Evolutionary conservation across 306 rosid species (phyloP), one percentile per base, ranked within the genome.

Genomic region (Prunus campanulata): DNA sequence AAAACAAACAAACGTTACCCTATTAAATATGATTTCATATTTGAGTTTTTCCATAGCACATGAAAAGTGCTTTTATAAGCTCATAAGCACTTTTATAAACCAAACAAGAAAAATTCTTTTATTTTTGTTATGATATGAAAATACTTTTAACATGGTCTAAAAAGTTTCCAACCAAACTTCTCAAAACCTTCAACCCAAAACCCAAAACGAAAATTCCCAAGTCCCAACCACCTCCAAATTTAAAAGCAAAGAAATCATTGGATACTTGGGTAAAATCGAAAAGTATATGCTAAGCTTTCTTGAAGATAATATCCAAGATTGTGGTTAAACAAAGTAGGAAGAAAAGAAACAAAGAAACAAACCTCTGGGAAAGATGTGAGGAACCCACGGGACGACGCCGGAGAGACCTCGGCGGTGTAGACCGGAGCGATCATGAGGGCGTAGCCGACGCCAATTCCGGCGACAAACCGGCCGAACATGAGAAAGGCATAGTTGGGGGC

Each of bases 291-390:
- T 4, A 4, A 60, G 15, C 65, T 52, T 52, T 52, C 22, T 52
- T 52, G 59, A 52, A 52, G 59, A 52, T 52, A 27, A 60, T 60
- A 4, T 60, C 39, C n/a, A 60, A 60, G 10, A 60, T 27, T 25
- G 14, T 27, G 2, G 11, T 3, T 52, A 29, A 39, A 5, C 11
- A 56, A 15, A 3, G 8, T 3, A 11, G 55, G 16, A 24, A 59
- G 46, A 3, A 15, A 19, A 14, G 9, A 12, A 9, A n/a, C 6
- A 1, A 35, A 20, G 5, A 8, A 5, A 18, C 16, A 1, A 22
- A 93, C 98, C 93, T 95, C 97, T 0, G 95, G 91, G 59, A 94
- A 89, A 5, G 97, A 90, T 27, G 96, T 87, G 71, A 90, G 91
- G 80, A 92, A 91, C 48, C 98, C 97, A 10, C 97, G 98, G 13